Conservation (phyloP, 495 filamentous ascomycete species). For the Endocarpon pusillum region DNA sequence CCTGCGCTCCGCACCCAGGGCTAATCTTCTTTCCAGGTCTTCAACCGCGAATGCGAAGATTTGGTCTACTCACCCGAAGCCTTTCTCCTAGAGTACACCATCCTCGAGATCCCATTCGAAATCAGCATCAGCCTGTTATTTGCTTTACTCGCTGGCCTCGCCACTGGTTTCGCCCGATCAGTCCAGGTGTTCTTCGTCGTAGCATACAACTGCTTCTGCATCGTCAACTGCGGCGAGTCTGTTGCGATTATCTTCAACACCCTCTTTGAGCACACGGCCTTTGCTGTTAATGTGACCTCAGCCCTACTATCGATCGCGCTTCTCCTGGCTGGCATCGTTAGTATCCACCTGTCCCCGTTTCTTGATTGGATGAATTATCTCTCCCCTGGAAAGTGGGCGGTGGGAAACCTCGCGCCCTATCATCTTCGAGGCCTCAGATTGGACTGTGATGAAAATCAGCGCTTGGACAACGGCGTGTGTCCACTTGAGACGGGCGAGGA, state of each 20-base stretch:
- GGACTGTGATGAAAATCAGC: constrained; percentile 34
- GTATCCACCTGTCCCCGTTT: constrained; percentile 43
- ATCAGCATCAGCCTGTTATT: constrained; percentile 46
- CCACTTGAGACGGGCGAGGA: constrained; percentile 43
- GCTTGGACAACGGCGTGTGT: constrained; percentile 37
- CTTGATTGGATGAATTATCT: constrained; percentile 53
- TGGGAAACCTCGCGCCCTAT: constrained; percentile 44
- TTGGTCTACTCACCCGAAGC: constrained; percentile 46
- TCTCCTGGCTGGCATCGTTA: constrained; percentile 52
- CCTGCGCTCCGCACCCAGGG: background rate
- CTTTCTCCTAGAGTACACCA: constrained; percentile 50
- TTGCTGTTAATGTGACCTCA: constrained; percentile 51
- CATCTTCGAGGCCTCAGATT: constrained; percentile 38
- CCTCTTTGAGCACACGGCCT: constrained; percentile 53
- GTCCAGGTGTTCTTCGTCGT: constrained; percentile 44
- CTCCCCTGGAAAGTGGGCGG: constrained; percentile 48
- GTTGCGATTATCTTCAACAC: constrained; percentile 71
- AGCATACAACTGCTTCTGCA: constrained; percentile 50
- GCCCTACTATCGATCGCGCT: constrained; percentile 46
- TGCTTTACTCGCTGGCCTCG: constrained; percentile 37
- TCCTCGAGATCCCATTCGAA: constrained; percentile 53
- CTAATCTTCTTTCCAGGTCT: constrained; percentile 38
- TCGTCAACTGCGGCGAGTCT: constrained; percentile 56
- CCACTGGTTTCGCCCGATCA: constrained; percentile 43
- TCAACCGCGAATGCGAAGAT: constrained; percentile 55